Base-by-base conservation (phyloP, 805 yeast genomes). In the Lachancea mirantina region DNA sequence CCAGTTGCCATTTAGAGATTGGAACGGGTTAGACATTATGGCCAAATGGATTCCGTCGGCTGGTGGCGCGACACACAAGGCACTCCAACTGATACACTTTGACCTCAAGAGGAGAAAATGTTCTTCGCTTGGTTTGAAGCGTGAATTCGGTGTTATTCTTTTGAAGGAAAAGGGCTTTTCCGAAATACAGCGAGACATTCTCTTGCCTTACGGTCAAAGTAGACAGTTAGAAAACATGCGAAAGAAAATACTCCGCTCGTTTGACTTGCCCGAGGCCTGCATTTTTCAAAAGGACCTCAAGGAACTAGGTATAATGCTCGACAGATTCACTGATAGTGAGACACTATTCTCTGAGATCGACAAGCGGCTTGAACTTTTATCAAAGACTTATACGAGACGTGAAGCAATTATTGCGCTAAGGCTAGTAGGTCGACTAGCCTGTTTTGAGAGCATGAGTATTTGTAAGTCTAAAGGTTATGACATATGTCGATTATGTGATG, bases 211-310 rank as follows among this genome's bases (percentile, higher is more conserved):
- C 31, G 32, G 32, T 19, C 38, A 32, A 6, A 33, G 35, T 19
- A 42, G 39, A 17, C 57, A 51, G 28, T 19, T 53, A 10, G 54
- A 52, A 23, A 45, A 36, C 10, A 26, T 53, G 14, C 37, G 55
- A 24, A 34, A 19, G 19, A 11, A 30, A 10, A 34, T 51, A 4
- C 14, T 44, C n/a, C 30, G 34, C 8, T 11, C 23, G 1, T 49
- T 35, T 23, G 24, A 30, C 4, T 17, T 17, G 5, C 19, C 27
- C 2, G 26, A 15, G 14, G 13, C n/a, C 1, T 14, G 36, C 11
- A 11, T 38, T 11, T 28, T 49, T 16, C 18, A 26, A 8, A 15
- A 36, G 14, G 36, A 39, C 8, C n/a, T n/a, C n/a, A n/a, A n/a
- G n/a, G n/a, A n/a, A n/a, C n/a, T n/a, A n/a, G n/a, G n/a, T n/a